Evolutionary conservation across 495 filamentous ascomycete species (phyloP).

Genomic region (Talaromyces proteolyticus): DNA sequence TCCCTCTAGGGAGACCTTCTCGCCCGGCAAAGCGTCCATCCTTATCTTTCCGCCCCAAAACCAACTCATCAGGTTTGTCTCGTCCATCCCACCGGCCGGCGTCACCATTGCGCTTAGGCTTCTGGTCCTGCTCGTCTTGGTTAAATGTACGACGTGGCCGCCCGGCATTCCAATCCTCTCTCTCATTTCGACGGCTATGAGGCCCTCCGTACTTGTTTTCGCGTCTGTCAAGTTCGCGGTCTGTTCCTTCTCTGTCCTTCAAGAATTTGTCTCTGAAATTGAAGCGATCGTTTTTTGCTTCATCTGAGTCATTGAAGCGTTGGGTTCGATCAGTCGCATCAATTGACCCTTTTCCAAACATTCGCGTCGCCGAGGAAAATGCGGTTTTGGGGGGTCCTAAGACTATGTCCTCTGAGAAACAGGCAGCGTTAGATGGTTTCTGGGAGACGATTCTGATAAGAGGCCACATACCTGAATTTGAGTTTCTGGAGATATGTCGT

Average conservation of each 20-base stretch:
- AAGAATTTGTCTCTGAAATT: slow-evolving; percentile 51
- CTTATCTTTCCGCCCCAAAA: slow-evolving; percentile 38
- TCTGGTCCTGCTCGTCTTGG: slow-evolving; percentile 49
- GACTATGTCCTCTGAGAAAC: slow-evolving; percentile 73
- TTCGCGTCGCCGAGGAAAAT: slow-evolving; percentile 76
- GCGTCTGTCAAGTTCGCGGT: slow-evolving; percentile 37
- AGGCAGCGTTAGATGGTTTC: slow-evolving; percentile 1
- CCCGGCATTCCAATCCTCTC: slow-evolving; percentile 55
- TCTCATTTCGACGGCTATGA: slow-evolving; percentile 38
- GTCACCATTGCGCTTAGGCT: slow-evolving; percentile 55
- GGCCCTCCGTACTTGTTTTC: slow-evolving; percentile 28
- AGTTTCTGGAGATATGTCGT: slow-evolving; percentile 55
- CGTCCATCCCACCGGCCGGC: slow-evolving; percentile 49
- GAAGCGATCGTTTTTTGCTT: slow-evolving; percentile 52
- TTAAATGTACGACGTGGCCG: slow-evolving; percentile 47
- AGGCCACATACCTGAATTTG: slow-evolving; percentile 46
- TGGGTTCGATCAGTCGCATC: slow-evolving; percentile 39
- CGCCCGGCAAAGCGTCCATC: slow-evolving; percentile 27
- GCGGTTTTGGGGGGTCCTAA: slow-evolving; percentile 83
- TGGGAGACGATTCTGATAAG: slow-evolving; percentile 2
- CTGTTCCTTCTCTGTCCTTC: slow-evolving; percentile 39
- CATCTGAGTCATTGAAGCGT: slow-evolving; percentile 42
- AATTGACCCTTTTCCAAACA: slow-evolving; percentile 46
- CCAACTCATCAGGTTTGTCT: slow-evolving; percentile 42
- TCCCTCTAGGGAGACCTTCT: slow-evolving; percentile 38